phyloP scores from a whole-genome alignment of 2,329 filamentous ascomycete species.

The Colletotrichum coccodes region DNA sequence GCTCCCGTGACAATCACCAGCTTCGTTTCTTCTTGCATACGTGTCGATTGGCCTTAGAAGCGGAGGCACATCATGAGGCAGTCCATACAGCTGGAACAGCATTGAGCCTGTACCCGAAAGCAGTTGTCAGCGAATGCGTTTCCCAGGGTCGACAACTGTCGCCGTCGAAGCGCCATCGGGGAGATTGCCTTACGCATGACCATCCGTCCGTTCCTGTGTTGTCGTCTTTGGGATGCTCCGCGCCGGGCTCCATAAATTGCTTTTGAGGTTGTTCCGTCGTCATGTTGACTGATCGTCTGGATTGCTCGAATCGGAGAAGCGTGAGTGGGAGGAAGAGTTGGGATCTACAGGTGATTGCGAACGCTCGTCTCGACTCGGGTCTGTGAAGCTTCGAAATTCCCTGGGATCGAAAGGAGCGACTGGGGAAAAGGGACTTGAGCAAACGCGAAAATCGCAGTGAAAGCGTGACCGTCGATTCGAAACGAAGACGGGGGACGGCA shows the following conservation, averaged over 20 bases:
- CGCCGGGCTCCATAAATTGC: not conserved
- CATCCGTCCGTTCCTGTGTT: not conserved
- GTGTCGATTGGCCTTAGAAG: not conserved
- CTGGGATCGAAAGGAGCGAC: not conserved
- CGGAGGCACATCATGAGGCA: constrained; percentile 7
- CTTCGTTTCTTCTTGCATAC: not conserved
- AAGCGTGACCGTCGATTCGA: not conserved
- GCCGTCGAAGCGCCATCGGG: not conserved
- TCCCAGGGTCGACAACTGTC: too few species aligned
- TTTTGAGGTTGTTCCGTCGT: constrained; percentile 2
- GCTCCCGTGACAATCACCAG: too few species aligned
- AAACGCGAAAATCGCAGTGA: not conserved
- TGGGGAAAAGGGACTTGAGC: not conserved
- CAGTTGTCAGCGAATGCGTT: not conserved
- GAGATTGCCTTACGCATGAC: not conserved
- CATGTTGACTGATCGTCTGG: not conserved
- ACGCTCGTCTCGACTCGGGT: not conserved
- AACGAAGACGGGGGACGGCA: not conserved
- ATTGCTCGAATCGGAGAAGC: not conserved
- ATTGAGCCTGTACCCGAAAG: not conserved
- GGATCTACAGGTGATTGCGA: not conserved
- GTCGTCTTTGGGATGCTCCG: not conserved
- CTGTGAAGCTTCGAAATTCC: not conserved
- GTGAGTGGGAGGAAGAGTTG: not conserved
- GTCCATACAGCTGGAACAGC: constrained; percentile 9